Evolutionary conservation across 2,329 filamentous ascomycete species (phyloP).

Genomic region (Sclerotinia glacialis): DNA sequence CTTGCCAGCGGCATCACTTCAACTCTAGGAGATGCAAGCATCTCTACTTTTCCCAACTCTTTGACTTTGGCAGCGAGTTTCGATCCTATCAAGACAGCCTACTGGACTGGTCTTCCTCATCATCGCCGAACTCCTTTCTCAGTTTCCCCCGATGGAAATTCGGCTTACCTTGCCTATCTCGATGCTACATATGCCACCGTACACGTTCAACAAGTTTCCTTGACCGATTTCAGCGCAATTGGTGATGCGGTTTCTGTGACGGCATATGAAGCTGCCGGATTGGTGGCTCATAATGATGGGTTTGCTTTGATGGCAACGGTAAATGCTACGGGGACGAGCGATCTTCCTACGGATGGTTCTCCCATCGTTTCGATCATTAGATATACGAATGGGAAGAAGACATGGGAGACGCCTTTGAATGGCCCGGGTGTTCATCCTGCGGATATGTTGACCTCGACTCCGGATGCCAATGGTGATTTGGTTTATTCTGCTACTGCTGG

Average conservation of each 20-base stretch:
- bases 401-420: slow-evolving; percentile 58
- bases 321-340: slow-evolving; percentile 52
- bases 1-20: slow-evolving; percentile 29
- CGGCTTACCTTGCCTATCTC: slow-evolving; percentile 59
- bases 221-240: slow-evolving; percentile 52
- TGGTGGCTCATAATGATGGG: slow-evolving; percentile 60
- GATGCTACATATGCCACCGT: slow-evolving; percentile 54
- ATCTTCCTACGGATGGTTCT: slow-evolving; percentile 48
- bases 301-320: slow-evolving; percentile 56
- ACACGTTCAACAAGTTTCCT: slow-evolving; percentile 56
- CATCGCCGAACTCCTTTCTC: slow-evolving; percentile 62
- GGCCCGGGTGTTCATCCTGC: slow-evolving; percentile 52
- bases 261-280: slow-evolving; percentile 58
- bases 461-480: slow-evolving; percentile 61
- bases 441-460: slow-evolving; percentile 47
- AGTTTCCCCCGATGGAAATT: slow-evolving; percentile 58
- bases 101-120: slow-evolving; percentile 60
- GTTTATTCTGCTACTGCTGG: slow-evolving; percentile 55
- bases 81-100: slow-evolving; percentile 56
- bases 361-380: slow-evolving; percentile 59
- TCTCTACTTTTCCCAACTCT: slow-evolving; percentile 42
- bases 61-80: slow-evolving; percentile 51
- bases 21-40: slow-evolving; percentile 28
- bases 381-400: slow-evolving; percentile 53
- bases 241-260: slow-evolving; percentile 51